Conservation (phyloP, 2,329 filamentous ascomycete genomes). For the Phaeosphaeriaceae sp. region DNA sequence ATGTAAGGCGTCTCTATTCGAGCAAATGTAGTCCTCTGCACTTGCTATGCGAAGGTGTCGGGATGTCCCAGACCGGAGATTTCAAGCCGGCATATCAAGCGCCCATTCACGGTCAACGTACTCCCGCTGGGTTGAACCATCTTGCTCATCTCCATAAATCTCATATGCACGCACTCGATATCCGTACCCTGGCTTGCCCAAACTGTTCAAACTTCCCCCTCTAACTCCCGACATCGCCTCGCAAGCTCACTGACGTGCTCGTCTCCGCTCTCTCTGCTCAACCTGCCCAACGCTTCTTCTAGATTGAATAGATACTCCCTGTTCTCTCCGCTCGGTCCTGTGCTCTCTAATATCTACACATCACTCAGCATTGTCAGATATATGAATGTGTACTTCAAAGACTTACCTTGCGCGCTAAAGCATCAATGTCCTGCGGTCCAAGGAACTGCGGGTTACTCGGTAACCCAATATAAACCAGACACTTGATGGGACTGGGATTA, state of each 20-base stretch:
- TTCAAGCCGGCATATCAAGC: too few species aligned
- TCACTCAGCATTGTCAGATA: too few species aligned
- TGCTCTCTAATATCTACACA: constrained; percentile 77
- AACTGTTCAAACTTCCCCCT: too few species aligned
- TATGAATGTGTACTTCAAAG: too few species aligned
- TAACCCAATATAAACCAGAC: constrained; percentile 91
- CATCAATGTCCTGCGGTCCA: constrained; percentile 79
- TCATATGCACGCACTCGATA: too few species aligned
- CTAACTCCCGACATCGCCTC: constrained; percentile 71
- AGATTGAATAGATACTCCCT: constrained; percentile 86
- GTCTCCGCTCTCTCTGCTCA: constrained; percentile 81
- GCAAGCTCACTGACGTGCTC: constrained; percentile 86
- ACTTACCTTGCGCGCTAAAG: constrained; percentile 81
- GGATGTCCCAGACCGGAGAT: too few species aligned
- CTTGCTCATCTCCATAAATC: too few species aligned
- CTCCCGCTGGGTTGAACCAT: too few species aligned
- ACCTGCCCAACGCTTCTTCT: constrained; percentile 74
- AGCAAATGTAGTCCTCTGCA: too few species aligned
- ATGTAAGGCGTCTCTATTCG: too few species aligned
- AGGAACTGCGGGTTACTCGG: constrained; percentile 93
- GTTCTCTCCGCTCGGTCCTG: constrained; percentile 88
- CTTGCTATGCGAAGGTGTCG: too few species aligned
- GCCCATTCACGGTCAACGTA: too few species aligned
- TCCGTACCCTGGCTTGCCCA: neutral
- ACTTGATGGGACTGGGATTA: constrained; percentile 41